Conservation (phyloP, 345 rosid species). For the Pistacia atlantica region DNA sequence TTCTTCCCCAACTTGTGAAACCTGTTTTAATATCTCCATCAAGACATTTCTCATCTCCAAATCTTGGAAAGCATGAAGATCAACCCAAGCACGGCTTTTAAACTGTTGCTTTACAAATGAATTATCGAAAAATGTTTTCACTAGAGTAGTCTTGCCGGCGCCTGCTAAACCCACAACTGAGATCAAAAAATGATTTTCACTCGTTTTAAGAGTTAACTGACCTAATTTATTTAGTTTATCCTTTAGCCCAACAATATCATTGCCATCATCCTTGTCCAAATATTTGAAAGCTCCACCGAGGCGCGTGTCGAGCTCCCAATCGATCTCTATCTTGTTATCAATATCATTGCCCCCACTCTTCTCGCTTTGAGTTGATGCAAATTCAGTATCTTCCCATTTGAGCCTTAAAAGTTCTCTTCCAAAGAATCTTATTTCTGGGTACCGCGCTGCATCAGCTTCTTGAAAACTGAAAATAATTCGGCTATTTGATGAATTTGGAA, state of each 20-base stretch:
- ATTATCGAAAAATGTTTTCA: slow-evolving; percentile 11
- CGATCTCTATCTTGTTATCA: no score
- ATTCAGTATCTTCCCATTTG: not conserved
- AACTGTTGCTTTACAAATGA: not conserved
- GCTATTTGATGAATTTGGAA: no score
- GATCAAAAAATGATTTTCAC: not conserved
- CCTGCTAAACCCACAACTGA: slow-evolving; percentile 35
- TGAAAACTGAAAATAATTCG: not conserved
- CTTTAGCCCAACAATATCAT: not conserved
- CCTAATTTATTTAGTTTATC: slow-evolving; percentile 1
- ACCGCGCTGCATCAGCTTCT: not conserved
- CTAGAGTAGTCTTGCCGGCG: slow-evolving; percentile 39
- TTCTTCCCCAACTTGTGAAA: not conserved
- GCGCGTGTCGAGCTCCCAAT: no score
- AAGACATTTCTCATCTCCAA: slow-evolving; percentile 19
- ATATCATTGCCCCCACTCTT: no score
- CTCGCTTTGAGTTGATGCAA: not conserved
- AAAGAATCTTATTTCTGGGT: not conserved
- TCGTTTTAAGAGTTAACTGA: not conserved
- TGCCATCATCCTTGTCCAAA: no score
- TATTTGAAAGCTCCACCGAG: no score
- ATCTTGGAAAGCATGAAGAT: slow-evolving; percentile 16
- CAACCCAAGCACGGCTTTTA: slow-evolving; percentile 30
- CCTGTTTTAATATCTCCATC: slow-evolving; percentile 12
- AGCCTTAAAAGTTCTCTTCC: not conserved